phyloP scores from a whole-genome alignment of 2,329 filamentous ascomycete species.

The Blastomyces parvus region DNA sequence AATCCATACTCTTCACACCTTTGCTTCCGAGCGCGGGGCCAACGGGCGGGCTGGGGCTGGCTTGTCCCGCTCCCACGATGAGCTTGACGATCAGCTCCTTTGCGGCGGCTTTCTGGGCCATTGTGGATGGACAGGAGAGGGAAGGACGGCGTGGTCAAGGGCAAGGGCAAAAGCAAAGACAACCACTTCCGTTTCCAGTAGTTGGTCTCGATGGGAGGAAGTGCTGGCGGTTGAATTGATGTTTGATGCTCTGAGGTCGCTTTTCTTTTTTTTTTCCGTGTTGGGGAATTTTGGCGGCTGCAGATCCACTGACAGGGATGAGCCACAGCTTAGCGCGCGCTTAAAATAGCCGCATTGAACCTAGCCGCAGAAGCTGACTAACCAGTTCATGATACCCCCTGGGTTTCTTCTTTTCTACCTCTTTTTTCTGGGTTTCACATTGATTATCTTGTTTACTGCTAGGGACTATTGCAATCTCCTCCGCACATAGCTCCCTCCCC shows the following conservation, averaged over 20 bases:
- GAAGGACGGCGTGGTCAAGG: not conserved
- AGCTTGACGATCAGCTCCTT: conserved; percentile 82
- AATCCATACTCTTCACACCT: conserved; percentile 98
- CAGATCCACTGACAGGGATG: not conserved
- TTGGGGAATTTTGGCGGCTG: conserved; percentile 3
- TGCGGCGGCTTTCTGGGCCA: conserved; percentile 44
- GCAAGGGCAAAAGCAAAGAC: not conserved
- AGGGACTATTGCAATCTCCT: no score
- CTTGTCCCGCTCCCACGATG: conserved; percentile 92
- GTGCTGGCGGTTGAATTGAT: not conserved
- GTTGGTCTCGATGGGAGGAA: conserved; percentile 5
- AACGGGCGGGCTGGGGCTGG: conserved; percentile 87
- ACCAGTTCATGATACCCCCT: not conserved
- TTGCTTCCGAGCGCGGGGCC: conserved; percentile 94
- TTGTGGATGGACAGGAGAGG: conserved; percentile 25
- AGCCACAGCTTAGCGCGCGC: not conserved
- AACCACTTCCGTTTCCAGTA: conserved; percentile 8
- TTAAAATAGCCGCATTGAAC: not conserved
- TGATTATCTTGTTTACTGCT: no score
- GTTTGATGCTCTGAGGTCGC: not conserved
- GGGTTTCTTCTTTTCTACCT: not conserved
- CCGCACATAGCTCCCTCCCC: not conserved
- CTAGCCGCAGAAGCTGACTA: not conserved
- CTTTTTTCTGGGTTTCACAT: no score
- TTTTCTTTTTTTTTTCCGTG: not conserved